Evolutionary conservation across 768 basidiomycete genomes (phyloP).

Genomic region (Termitomyces sp.): DNA sequence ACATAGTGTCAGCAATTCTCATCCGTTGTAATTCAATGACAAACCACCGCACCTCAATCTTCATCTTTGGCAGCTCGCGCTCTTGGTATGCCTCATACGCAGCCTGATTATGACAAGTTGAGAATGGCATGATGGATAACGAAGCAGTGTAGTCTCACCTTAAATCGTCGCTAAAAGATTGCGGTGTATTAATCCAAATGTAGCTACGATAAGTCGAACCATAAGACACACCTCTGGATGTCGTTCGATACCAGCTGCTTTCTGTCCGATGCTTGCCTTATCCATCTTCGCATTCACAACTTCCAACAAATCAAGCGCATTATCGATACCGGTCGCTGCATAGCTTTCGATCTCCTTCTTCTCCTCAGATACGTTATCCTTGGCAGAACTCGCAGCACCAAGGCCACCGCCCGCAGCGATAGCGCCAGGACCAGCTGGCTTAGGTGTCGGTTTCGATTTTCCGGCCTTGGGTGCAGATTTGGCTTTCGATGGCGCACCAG

Average conservation of each 20-base stretch:
- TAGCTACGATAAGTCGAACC: neutral
- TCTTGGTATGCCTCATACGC: slow-evolving; percentile 92
- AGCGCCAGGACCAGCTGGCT: slow-evolving; percentile 81
- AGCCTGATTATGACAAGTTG: slow-evolving; percentile 39
- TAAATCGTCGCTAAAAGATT: slow-evolving; percentile 73
- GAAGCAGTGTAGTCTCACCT: slow-evolving; percentile 40
- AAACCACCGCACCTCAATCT: slow-evolving; percentile 55
- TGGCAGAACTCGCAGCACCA: slow-evolving; percentile 18
- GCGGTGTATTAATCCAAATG: slow-evolving; percentile 8
- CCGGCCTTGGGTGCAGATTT: slow-evolving; percentile 65
- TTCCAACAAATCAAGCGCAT: slow-evolving; percentile 84
- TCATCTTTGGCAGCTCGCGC: slow-evolving; percentile 75
- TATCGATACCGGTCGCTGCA: slow-evolving; percentile 85
- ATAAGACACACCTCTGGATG: slow-evolving; percentile 79
- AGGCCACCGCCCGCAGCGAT: slow-evolving; percentile 71
- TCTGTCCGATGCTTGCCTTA: slow-evolving; percentile 85
- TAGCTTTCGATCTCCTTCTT: slow-evolving; percentile 58
- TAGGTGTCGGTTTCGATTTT: slow-evolving; percentile 49
- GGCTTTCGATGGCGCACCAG: slow-evolving; percentile 48
- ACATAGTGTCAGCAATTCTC: neutral
- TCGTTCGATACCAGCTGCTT: slow-evolving; percentile 81
- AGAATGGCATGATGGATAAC: neutral
- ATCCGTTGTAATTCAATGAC: neutral
- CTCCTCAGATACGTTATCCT: slow-evolving; percentile 19
- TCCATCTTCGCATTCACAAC: slow-evolving; percentile 91